A percentile compares a stretch with the other conserved stretches of the same genome.
Conservation (phyloP, 768 basidiomycete species). For the Rhizopogon vinicolor region DNA sequence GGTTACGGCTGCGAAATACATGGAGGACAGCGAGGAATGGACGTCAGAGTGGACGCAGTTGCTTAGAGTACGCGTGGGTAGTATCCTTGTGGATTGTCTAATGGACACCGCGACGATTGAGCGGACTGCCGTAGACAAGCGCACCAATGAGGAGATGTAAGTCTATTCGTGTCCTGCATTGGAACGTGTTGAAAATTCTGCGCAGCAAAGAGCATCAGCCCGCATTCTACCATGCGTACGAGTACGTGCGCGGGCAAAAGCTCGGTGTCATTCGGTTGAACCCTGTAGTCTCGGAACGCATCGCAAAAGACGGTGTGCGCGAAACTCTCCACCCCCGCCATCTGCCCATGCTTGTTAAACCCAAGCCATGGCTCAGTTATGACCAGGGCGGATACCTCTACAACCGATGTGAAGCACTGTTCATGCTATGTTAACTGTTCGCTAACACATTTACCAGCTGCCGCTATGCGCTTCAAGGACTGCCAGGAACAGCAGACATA, state of each 20-base stretch:
- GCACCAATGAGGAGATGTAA: constrained; percentile 57
- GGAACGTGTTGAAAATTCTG: constrained; percentile 3
- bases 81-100: constrained; percentile 75
- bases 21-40: constrained; percentile 67
- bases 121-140: constrained; percentile 51
- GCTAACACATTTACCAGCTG: constrained; percentile 32
- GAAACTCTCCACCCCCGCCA: constrained; percentile 87
- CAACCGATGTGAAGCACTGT: constrained; percentile 49
- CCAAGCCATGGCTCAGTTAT: constrained; percentile 78
- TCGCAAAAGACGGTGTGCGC: constrained; percentile 68
- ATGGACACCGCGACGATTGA: constrained; percentile 81
- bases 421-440: background rate
- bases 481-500: constrained; percentile 79
- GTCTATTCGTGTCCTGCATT: constrained; percentile 24
- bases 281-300: constrained; percentile 67
- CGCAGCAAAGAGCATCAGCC: constrained; percentile 73
- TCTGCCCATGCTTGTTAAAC: constrained; percentile 91
- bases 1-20: constrained; percentile 58
- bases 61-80: constrained; percentile 73
- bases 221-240: constrained; percentile 89
- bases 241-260: constrained; percentile 90
- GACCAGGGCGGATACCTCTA: constrained; percentile 82
- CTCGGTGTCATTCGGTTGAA: constrained; percentile 91
- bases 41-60: constrained; percentile 80
- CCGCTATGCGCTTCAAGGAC: constrained; percentile 92